phyloP scores from a whole-genome alignment of 257 asterid species.

The Catharanthus roseus region DNA sequence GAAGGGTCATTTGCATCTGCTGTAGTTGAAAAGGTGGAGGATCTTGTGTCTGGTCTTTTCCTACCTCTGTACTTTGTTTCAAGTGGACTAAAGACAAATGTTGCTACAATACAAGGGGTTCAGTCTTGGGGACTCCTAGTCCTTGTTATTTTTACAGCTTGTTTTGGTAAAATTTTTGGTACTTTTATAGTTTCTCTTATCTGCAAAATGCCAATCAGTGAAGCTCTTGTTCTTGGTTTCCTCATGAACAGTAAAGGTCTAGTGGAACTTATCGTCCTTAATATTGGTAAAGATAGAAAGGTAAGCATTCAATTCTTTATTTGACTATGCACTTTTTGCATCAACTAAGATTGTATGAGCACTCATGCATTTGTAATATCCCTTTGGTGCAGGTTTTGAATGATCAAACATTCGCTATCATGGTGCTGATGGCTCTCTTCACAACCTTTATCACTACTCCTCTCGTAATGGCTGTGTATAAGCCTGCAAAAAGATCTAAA shows the following conservation, averaged over 20 bases:
- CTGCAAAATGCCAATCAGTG: conserved; percentile 48
- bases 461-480: conserved; percentile 43
- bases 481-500: conserved; percentile 36
- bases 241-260: conserved; percentile 77
- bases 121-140: conserved; percentile 82
- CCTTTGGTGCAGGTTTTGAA: conserved; percentile 41
- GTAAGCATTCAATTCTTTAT: conserved; percentile 23
- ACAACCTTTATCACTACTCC: conserved; percentile 61
- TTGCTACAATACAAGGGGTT: conserved; percentile 64
- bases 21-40: conserved; percentile 77
- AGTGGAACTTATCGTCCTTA: conserved; percentile 86
- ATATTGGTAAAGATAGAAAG: conserved; percentile 75
- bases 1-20: conserved; percentile 80
- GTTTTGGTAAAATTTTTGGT: conserved; percentile 71
- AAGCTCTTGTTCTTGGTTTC: conserved; percentile 69
- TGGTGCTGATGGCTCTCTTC: conserved; percentile 62
- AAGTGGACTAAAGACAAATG: conserved; percentile 72
- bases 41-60: conserved; percentile 70
- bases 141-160: conserved; percentile 59
- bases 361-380: not conserved
- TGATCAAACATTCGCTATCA: conserved; percentile 56
- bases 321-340: not conserved
- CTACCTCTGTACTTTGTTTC: conserved; percentile 80
- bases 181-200: conserved; percentile 47
- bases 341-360: not conserved